Percentiles rank a stretch among this genome's conserved stretches.
Evolutionary conservation across 306 rosid species (phyloP).

Genomic region (Vigna angularis): DNA sequence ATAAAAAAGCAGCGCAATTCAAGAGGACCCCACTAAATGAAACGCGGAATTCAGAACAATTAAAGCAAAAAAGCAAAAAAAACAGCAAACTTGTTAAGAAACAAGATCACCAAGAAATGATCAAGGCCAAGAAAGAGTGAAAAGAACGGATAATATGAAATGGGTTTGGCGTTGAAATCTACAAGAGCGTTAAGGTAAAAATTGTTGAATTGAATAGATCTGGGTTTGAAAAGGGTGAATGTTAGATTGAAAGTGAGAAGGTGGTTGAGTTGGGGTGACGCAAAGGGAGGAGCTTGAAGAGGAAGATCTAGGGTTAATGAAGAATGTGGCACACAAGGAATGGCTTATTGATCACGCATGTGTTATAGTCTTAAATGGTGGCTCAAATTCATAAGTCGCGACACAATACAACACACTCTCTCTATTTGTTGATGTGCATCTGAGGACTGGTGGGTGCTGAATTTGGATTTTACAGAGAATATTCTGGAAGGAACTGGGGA

Average conservation of each 20-base stretch:
- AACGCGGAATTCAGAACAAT: conserved; percentile 46
- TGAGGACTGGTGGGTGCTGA: conserved; percentile 31
- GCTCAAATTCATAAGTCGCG: conserved; percentile 39
- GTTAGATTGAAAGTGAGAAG: conserved; percentile 36
- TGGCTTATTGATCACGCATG: conserved; percentile 52
- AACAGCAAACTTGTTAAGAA: conserved; percentile 40
- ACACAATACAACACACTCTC: conserved; percentile 26
- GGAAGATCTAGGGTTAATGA: conserved; percentile 73
- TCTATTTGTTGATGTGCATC: conserved; percentile 22
- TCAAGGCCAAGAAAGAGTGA: background rate
- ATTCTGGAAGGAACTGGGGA: conserved; percentile 36
- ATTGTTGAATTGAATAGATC: conserved; percentile 55
- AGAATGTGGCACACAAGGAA: conserved; percentile 24
- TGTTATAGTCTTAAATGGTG: conserved; percentile 45
- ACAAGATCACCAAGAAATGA: conserved; percentile 41
- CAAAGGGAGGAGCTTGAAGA: conserved; percentile 44
- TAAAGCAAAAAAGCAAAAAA: conserved; percentile 28
- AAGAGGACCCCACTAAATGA: conserved; percentile 48
- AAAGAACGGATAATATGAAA: background rate
- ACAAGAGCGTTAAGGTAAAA: background rate
- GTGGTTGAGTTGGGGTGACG: conserved; percentile 53
- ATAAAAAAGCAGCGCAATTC: conserved; percentile 33
- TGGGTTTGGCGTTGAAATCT: conserved; percentile 31
- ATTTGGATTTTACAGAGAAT: conserved; percentile 42
- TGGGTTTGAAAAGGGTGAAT: conserved; percentile 33